A percentile compares a stretch with the other conserved stretches of the same genome.
These are phyloP conservation scores for Crucibulum parvulum DNA, from an alignment of 1,284 basidiomycete genomes.

Conservation along the genomic window DNA sequence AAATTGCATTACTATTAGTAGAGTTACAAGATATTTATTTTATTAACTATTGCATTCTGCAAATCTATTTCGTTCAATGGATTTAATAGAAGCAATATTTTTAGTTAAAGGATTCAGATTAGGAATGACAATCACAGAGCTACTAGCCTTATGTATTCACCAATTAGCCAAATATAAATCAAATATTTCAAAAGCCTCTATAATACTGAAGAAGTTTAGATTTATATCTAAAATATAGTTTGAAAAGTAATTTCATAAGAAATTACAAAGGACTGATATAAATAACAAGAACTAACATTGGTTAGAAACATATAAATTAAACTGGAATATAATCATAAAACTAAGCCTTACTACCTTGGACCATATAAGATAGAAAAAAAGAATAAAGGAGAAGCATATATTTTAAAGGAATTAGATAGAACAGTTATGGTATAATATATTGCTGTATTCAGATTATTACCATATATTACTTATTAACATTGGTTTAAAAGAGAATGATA, in stretches of 20 bases:
- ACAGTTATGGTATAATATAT: constrained; percentile 16
- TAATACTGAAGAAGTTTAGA: constrained; percentile 6
- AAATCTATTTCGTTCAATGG: constrained; percentile 22
- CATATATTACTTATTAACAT: constrained; percentile 20
- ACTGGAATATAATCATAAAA: constrained; percentile 20
- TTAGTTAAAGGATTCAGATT: constrained; percentile 10
- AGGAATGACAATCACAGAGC: constrained; percentile 11
- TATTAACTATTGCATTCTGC: constrained; percentile 20
- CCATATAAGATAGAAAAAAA: constrained; percentile 19
- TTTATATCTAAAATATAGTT: constrained; percentile 26
- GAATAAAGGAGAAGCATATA: constrained; percentile 22
- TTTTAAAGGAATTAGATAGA: constrained; percentile 35
- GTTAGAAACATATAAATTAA: constrained; percentile 21
- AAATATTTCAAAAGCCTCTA: constrained; percentile 1
- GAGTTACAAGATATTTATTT: constrained; percentile 19
- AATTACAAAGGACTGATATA: constrained; percentile 18
- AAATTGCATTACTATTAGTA: constrained; percentile 18
- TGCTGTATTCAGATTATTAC: constrained; percentile 33
- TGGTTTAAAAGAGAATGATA: constrained; percentile 2
- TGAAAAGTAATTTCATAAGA: constrained; percentile 17
- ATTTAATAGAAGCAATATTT: constrained; percentile 22
- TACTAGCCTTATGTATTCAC: constrained; percentile 12
- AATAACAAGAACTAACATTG: constrained; percentile 17
- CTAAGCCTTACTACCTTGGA: constrained; percentile 29
- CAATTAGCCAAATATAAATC: constrained; percentile 7